Base-by-base conservation (phyloP, 805 yeast species). In the Vanderwaltozyma tropicalis region DNA sequence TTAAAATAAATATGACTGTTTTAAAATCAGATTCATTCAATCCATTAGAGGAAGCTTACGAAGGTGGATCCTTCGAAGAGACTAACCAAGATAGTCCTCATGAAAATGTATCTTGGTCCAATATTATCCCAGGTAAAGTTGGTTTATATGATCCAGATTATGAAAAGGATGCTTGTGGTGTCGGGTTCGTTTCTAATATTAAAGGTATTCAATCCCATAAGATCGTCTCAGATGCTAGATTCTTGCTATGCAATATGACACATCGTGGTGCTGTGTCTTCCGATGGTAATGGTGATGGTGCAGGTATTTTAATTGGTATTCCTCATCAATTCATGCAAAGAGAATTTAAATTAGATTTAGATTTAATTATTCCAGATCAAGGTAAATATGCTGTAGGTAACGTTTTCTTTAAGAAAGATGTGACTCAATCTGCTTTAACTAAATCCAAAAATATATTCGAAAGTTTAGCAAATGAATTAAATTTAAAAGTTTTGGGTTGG, bases 201-300 rank as follows among this genome's bases (percentile, higher is more conserved):
- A 85, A 87, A 62, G 96, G 96, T 40, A 58, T 69, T 22, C 74
- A 78, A 20, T 80, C 94, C 38, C 98, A 92, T 68, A 87, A 88
- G 58, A 86, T 89, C 50, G 87, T 89, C 42, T 78, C 94, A 30
- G 97, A 92, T 66, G 95, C 95, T 30, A 70, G 77, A 49, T 76
- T 74, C 57, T 67, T 89, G 53, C 76, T 89, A 39, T 88, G 97
- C 68, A 89, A 92, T 66, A 92, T 89, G 98, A 84, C 96, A 44
- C 98, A 89, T 63, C 78, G 98, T 67, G 98, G 98, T 58, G 97
- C 97, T 29, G 96, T 88, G 43, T 94, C 95, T 42, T 71, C 86
- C 1, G 95, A 88, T 56, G 94, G 96, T 17, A 96, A 89, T 60
- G 98, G 98, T 63, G 98, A 89, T 59, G 98, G 98, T 64, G 98